A percentile compares a stretch with the other conserved stretches of the same genome.
Conservation (phyloP, 345 rosid genomes). For the Arabis hirsuta region DNA sequence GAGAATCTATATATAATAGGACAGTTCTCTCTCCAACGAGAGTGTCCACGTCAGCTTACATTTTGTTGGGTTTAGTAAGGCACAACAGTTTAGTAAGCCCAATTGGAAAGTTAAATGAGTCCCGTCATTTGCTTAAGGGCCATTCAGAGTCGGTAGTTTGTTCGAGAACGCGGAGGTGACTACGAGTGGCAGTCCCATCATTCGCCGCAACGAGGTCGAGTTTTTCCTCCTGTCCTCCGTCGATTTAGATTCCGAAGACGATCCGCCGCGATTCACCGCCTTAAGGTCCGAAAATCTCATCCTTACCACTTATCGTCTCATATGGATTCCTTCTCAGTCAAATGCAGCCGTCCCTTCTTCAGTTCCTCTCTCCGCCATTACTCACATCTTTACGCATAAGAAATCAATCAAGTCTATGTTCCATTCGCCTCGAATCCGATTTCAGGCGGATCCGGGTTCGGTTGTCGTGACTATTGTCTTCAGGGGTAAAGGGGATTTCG, state of each 20-base stretch:
- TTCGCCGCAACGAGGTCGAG: slow-evolving; percentile 69
- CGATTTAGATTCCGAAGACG: slow-evolving; percentile 73
- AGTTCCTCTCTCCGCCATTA: slow-evolving; percentile 55
- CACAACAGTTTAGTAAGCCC: too few species aligned
- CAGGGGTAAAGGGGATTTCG: slow-evolving; percentile 87
- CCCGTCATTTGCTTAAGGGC: too few species aligned
- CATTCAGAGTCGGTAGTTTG: slow-evolving; percentile 33
- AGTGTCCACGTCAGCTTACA: too few species aligned
- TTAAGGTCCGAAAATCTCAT: slow-evolving; percentile 67
- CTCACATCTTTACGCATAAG: slow-evolving; percentile 62
- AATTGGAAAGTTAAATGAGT: too few species aligned
- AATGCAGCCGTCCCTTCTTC: slow-evolving; percentile 42
- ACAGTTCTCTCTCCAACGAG: too few species aligned
- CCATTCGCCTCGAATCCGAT: slow-evolving; percentile 80
- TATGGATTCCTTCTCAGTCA: slow-evolving; percentile 71
- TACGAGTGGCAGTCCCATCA: slow-evolving; percentile 79
- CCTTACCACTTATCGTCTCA: slow-evolving; percentile 87
- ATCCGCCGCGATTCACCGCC: slow-evolving; percentile 46
- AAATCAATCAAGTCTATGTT: slow-evolving; percentile 82
- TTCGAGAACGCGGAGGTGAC: slow-evolving; percentile 58
- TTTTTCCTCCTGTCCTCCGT: slow-evolving; percentile 74
- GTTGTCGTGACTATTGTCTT: slow-evolving; percentile 65
- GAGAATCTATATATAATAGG: too few species aligned
- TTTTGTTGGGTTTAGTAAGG: too few species aligned
- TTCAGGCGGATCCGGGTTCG: slow-evolving; percentile 67